Evolutionary conservation across 345 rosid genomes (phyloP), one percentile per base, ranked within the genome.

Genomic region (Euclidium syriacum): DNA sequence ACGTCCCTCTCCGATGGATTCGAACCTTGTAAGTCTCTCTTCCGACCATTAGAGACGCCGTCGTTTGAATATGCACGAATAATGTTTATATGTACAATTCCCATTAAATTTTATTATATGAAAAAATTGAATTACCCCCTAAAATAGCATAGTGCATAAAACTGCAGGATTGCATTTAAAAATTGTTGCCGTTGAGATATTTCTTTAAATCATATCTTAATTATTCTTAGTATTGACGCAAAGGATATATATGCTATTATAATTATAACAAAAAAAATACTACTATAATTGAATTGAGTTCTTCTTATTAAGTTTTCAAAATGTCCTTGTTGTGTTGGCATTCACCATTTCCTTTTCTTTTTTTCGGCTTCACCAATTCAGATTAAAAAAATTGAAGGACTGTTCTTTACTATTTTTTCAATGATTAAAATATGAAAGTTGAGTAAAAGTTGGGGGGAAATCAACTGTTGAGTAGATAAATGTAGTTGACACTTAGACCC

Each of bases 1-100:
- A 94, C 58, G 99, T 94, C 10, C 99, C 99, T 38, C 88, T 42
- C 58, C 96, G 78, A 29, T 94, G 99, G 99, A 85, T 84, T 71
- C 84, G 19, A 26, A 77, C 96, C 54, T 59, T 90, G 99, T 94
- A 84, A 83, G 98, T 73, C 41, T 42, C 40, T 49, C n/a, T 24
- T 50, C 20, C 25, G 17, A 47, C 50, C 38, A 19, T 23, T 15
- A 0, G 3, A 58, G 43, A 72, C 68, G 67, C 5, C 14, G 25
- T 8, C 76, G 66, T 58, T 52, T n/a, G n/a, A n/a, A n/a, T n/a
- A n/a, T n/a, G n/a, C n/a, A n/a, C n/a, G n/a, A n/a, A n/a, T n/a
- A n/a, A n/a, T n/a, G n/a, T n/a, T n/a, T n/a, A n/a, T n/a, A n/a
- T 32, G 18, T 52, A 16, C 35, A 24, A 10, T 40, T 16, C 16